Percentiles rank a stretch among this genome's conserved stretches.
Evolutionary conservation across 495 filamentous ascomycete genomes (phyloP).

Genomic region (Aspergillus incahuasiensis): DNA sequence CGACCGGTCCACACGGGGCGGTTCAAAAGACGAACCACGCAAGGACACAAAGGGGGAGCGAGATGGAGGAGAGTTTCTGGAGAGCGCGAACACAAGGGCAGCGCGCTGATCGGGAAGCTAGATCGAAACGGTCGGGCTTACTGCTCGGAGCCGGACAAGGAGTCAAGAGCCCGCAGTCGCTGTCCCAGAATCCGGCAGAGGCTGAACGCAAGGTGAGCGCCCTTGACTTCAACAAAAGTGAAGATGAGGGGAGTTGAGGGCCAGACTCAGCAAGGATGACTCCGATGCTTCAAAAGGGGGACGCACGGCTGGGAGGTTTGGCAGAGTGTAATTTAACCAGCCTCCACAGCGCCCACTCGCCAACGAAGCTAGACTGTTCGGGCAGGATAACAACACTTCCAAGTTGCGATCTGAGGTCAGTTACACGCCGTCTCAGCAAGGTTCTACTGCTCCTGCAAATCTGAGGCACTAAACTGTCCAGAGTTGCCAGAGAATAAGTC

Average conservation of each 20-base stretch:
- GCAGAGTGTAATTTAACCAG: slow-evolving; percentile 14
- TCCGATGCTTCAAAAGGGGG: background rate
- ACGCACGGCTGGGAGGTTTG: slow-evolving; percentile 10
- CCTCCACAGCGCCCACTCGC: slow-evolving; percentile 13
- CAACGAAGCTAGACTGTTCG: slow-evolving; percentile 3
- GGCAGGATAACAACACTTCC: background rate
- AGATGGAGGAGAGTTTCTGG: background rate
- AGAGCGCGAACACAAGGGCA: background rate
- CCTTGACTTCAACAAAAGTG: background rate
- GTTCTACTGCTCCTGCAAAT: background rate
- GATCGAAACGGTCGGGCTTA: background rate
- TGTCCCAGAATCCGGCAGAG: background rate
- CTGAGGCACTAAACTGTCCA: background rate
- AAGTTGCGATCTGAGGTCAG: slow-evolving; percentile 3
- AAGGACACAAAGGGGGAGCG: slow-evolving; percentile 5
- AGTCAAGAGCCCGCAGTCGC: slow-evolving; percentile 1
- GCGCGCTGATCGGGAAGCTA: slow-evolving; percentile 8
- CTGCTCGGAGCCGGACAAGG: background rate
- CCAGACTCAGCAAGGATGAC: slow-evolving; percentile 3
- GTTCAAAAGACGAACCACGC: slow-evolving; percentile 8
- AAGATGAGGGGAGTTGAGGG: background rate
- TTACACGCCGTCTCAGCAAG: background rate
- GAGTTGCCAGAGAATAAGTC: background rate
- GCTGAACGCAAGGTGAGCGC: background rate
- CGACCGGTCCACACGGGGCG: slow-evolving; percentile 22